These are phyloP conservation scores for Glaciozyma martinii DNA, from an alignment of 768 basidiomycete genomes.

Conservation along the genomic window DNA sequence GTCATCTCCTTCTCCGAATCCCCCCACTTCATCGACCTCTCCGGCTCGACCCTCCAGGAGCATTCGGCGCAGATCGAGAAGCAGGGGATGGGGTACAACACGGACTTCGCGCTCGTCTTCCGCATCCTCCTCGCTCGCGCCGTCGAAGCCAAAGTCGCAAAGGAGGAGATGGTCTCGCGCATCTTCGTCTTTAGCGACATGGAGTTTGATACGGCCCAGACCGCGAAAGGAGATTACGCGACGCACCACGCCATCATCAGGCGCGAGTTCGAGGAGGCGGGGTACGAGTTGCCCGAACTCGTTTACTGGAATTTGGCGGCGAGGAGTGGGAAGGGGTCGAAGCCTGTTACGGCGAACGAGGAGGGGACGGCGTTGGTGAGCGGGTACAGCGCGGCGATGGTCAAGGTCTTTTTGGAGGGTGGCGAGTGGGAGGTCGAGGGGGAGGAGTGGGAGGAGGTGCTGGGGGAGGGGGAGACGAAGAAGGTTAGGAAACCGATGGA, in stretches of 20 bases:
- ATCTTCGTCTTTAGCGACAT: conserved; percentile 70
- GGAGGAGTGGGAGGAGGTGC: conserved; percentile 41
- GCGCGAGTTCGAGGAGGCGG: conserved; percentile 51
- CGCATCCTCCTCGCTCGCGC: conserved; percentile 57
- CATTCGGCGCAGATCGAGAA: conserved; percentile 27
- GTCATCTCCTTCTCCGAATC: conserved; percentile 60
- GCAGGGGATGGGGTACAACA: conserved; percentile 51
- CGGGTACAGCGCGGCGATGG: conserved; percentile 59
- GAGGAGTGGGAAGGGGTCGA: conserved; percentile 34
- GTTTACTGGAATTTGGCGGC: conserved; percentile 59
- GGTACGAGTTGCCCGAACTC: conserved; percentile 64
- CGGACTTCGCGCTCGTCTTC: conserved; percentile 57
- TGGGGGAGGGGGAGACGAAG: conserved; percentile 39
- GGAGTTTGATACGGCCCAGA: conserved; percentile 55
- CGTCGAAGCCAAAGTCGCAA: conserved; percentile 49
- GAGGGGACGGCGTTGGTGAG: conserved; percentile 61
- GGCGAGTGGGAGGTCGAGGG: conserved; percentile 35
- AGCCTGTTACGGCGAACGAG: conserved; percentile 49
- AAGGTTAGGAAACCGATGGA: conserved; percentile 5
- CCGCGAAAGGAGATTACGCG: background rate
- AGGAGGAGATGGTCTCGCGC: conserved; percentile 65
- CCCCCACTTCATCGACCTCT: conserved; percentile 46
- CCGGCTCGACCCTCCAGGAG: conserved; percentile 41
- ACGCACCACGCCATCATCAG: conserved; percentile 57
- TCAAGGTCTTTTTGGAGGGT: conserved; percentile 62